Conservation (phyloP, 768 basidiomycete species). For the Kwoniella bestiolae region DNA sequence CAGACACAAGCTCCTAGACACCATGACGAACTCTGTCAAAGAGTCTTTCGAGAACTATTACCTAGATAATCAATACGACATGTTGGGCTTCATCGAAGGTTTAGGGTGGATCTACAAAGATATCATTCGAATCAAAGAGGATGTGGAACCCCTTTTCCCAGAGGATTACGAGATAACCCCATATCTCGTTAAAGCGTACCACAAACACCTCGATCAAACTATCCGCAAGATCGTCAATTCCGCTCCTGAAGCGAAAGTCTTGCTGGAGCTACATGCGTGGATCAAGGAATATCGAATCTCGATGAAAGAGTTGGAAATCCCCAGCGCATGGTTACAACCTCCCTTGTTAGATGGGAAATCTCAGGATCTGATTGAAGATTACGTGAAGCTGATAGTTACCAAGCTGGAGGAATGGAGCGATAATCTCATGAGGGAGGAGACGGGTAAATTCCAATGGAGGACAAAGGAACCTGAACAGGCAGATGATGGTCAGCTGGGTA, state of each 20-base stretch:
- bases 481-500: conserved; percentile 84
- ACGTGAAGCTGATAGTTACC: conserved; percentile 85
- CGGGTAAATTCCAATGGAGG: conserved; percentile 78
- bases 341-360: conserved; percentile 94
- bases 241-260: conserved; percentile 82
- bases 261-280: conserved; percentile 88
- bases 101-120: conserved; percentile 94
- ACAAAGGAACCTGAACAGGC: conserved; percentile 86
- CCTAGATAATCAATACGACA: conserved; percentile 67
- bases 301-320: conserved; percentile 90
- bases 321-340: conserved; percentile 80
- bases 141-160: conserved; percentile 89
- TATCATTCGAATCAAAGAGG: conserved; percentile 85
- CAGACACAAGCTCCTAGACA: conserved; percentile 81
- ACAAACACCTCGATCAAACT: conserved; percentile 76
- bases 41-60: conserved; percentile 72
- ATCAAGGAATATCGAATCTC: conserved; percentile 92
- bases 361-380: conserved; percentile 90
- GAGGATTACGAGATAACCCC: conserved; percentile 86
- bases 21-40: conserved; percentile 76
- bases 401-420: conserved; percentile 97
- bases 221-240: conserved; percentile 72
- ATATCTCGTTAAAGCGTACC: conserved; percentile 83
- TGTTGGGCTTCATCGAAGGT: conserved; percentile 73
- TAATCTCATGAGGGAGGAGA: conserved; percentile 90